Evolutionary conservation across 2,329 filamentous ascomycete genomes (phyloP), one percentile per base, ranked within the genome.

Genomic region (Verticillium klebahnii): DNA sequence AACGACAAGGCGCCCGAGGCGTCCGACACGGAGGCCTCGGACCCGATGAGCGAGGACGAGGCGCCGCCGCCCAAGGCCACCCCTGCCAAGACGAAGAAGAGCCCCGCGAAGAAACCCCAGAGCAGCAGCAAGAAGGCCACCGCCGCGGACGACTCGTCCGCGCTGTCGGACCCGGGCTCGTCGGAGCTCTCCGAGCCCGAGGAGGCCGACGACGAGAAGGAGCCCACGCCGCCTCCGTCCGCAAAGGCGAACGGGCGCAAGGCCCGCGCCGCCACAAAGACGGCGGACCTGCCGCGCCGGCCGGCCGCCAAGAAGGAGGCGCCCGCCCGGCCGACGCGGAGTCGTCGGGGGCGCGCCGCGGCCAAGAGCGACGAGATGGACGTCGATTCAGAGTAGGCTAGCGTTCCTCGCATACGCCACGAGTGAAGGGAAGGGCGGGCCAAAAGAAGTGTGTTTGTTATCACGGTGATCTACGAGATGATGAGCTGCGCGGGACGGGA

Each of bases 1-100:
- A 61, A 68, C 31, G 68, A 67, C 11, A 61, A 67, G 14, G 64
- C 60, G 15, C 52, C 60, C 8, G 61, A 58, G 9, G 63, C 65
- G 15, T 65, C 59, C 2, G 63, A 67, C 36, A 64, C 65, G 25
- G 59, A 65, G 12, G 57, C 52, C 7, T 62, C 63, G 31, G 65
- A 67, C 29, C 60, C 19, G 60, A 62, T 23, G 64, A 69, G 17
- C 45, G 67, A 64, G 11, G 68, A 69, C 15, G 31, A 50, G 45
- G 56, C 57, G 6, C 37, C 58, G 50, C 37, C 25, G 6, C 62
- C 66, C 14, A 71, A 65, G 60, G 61, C 70, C 58, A 6, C 29
- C 29, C 25, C 25, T 25, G 29, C 29, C 29, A 29, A 29, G 29
- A 73, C 75, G 64, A 62, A 70, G 25, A 70, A 62, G 54, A 66